phyloP scores from a whole-genome alignment of 495 filamentous ascomycete genomes.

The Cairneyella variabilis region DNA sequence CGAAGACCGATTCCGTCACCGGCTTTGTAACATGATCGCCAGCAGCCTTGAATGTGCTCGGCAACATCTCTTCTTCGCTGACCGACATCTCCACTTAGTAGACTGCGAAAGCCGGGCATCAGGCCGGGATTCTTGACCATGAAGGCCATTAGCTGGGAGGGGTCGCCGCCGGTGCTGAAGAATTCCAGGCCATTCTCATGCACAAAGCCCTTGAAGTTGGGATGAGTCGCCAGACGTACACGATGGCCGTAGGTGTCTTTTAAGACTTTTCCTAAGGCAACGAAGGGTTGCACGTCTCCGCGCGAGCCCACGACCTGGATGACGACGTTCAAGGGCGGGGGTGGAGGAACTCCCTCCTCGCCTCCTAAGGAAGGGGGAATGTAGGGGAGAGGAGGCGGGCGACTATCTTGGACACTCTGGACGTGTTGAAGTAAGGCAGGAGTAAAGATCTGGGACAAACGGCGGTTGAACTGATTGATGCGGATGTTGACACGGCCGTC shows the following conservation, averaged over 20 bases:
- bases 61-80: constrained; percentile 53
- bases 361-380: constrained; percentile 2
- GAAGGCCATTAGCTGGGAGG: constrained; percentile 63
- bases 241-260: constrained; percentile 49
- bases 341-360: constrained; percentile 6
- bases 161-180: constrained; percentile 62
- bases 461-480: constrained; percentile 3
- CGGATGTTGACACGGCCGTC: constrained; percentile 11
- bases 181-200: constrained; percentile 51
- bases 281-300: constrained; percentile 62
- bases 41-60: constrained; percentile 56
- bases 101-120: constrained; percentile 56
- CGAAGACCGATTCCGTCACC: constrained; percentile 24
- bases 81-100: constrained; percentile 63
- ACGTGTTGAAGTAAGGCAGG: constrained; percentile 5
- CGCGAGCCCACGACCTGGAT: constrained; percentile 61
- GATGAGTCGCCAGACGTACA: constrained; percentile 62
- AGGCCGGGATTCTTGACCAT: constrained; percentile 77
- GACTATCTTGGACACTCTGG: constrained; percentile 8
- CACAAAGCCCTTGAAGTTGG: constrained; percentile 55
- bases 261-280: constrained; percentile 49
- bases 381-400: constrained; percentile 4
- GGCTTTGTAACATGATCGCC: constrained; percentile 54
- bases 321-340: constrained; percentile 50
- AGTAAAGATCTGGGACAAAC: constrained; percentile 8